Conservation (phyloP, 2,329 filamentous ascomycete species). For the Cladosporium cucumerinum region DNA sequence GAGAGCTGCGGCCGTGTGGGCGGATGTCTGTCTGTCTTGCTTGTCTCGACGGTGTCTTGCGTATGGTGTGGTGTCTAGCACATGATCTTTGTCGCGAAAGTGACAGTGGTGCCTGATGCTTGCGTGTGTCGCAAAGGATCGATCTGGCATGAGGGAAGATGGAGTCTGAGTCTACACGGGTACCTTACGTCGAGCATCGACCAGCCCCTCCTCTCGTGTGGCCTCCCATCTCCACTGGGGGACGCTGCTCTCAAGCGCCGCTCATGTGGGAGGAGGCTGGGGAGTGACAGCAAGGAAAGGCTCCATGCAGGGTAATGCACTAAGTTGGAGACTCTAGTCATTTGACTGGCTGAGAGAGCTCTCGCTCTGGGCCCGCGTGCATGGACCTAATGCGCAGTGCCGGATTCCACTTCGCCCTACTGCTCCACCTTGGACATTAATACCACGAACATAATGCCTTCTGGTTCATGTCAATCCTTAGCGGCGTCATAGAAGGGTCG, state of each 20-base stretch:
- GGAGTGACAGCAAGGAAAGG: slow-evolving; percentile 5
- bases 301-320: too few relatives aligned
- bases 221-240: not conserved
- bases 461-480: not conserved
- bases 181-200: slow-evolving; percentile 1
- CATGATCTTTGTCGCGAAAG: slow-evolving; percentile 20
- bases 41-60: slow-evolving; percentile 12
- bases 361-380: not conserved
- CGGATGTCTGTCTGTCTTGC: slow-evolving; percentile 4
- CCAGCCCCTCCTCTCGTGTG: slow-evolving; percentile 7
- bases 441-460: not conserved
- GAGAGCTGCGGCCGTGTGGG: not conserved
- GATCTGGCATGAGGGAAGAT: not conserved
- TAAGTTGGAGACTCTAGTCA: too few relatives aligned
- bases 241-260: not conserved
- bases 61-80: slow-evolving; percentile 17
- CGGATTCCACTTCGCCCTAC: not conserved
- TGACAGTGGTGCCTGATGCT: slow-evolving; percentile 23
- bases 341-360: too few relatives aligned
- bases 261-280: slow-evolving; percentile 1
- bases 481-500: not conserved
- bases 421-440: not conserved
- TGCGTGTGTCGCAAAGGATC: not conserved
- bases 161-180: not conserved
- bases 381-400: not conserved